phyloP scores from a whole-genome alignment of 495 filamentous ascomycete species.

The Lasiosphaeris hirsuta region DNA sequence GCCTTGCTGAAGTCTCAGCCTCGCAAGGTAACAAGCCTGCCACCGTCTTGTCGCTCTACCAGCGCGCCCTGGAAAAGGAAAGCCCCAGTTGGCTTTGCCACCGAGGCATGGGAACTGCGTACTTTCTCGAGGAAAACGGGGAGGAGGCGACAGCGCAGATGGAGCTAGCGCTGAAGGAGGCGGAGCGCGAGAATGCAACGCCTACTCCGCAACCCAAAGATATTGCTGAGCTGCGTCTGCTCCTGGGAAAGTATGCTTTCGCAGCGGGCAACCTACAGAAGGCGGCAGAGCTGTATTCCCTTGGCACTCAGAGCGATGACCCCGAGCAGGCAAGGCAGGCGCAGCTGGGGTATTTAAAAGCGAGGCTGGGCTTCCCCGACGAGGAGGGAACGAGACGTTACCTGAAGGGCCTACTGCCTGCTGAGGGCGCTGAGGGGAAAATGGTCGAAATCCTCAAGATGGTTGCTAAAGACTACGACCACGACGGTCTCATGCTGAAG shows the following conservation, averaged over 20 bases:
- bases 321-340: too few species aligned
- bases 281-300: too few species aligned
- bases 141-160: not conserved
- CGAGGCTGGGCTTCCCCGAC: too few species aligned
- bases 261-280: too few species aligned
- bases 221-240: too few species aligned
- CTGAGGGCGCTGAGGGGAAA: not conserved
- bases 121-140: not conserved
- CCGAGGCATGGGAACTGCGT: not conserved
- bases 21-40: not conserved
- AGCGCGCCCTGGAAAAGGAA: not conserved
- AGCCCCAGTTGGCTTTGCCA: slow-evolving; percentile 10
- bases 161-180: too few species aligned
- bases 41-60: not conserved
- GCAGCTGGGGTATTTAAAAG: too few species aligned
- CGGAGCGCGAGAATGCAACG: too few species aligned
- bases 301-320: too few species aligned
- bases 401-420: not conserved
- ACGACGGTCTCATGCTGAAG: not conserved
- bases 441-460: not conserved
- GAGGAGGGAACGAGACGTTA: not conserved
- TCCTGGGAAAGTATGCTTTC: too few species aligned
- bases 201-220: too few species aligned
- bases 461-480: not conserved
- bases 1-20: not conserved